These are phyloP conservation scores for Lentinula boryana DNA, from an alignment of 768 basidiomycete genomes.

Conservation along the genomic window DNA sequence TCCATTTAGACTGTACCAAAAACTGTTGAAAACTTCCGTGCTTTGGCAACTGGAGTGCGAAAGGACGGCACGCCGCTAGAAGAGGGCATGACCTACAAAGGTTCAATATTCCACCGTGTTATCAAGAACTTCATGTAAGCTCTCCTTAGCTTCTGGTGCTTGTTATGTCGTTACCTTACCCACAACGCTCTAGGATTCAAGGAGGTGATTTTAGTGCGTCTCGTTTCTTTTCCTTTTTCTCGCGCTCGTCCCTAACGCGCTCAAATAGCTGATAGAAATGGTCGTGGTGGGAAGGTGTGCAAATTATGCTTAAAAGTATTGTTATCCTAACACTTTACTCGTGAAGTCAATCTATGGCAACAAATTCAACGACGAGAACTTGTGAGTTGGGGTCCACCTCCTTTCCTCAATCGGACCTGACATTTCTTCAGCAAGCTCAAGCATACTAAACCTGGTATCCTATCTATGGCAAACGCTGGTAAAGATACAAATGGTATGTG, in stretches of 20 bases:
- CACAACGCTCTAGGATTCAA: conserved; percentile 63
- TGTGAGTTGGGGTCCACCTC: conserved; percentile 40
- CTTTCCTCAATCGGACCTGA: not conserved
- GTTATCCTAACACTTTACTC: not conserved
- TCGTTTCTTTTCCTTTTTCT: not conserved
- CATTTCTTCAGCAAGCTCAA: conserved; percentile 72
- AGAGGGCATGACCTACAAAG: conserved; percentile 88
- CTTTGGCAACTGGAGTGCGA: conserved; percentile 76
- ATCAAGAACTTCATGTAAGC: conserved; percentile 89
- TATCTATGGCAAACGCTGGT: conserved; percentile 94
- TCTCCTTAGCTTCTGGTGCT: not conserved
- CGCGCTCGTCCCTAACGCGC: not conserved
- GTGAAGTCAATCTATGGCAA: conserved; percentile 83
- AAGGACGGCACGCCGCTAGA: conserved; percentile 57
- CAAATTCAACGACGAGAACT: conserved; percentile 93
- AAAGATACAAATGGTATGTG: conserved; percentile 84
- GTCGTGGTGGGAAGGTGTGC: conserved; percentile 81
- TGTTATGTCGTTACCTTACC: too few species aligned
- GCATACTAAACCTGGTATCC: conserved; percentile 81
- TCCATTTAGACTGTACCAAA: conserved; percentile 79
- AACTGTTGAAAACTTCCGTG: conserved; percentile 97
- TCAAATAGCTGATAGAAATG: conserved; percentile 66
- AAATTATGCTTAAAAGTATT: conserved; percentile 4
- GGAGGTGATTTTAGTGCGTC: conserved; percentile 95
- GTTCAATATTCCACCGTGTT: conserved; percentile 94